Base-by-base conservation (phyloP, 1,284 basidiomycete species). In the Cryptococcus sp. region DNA sequence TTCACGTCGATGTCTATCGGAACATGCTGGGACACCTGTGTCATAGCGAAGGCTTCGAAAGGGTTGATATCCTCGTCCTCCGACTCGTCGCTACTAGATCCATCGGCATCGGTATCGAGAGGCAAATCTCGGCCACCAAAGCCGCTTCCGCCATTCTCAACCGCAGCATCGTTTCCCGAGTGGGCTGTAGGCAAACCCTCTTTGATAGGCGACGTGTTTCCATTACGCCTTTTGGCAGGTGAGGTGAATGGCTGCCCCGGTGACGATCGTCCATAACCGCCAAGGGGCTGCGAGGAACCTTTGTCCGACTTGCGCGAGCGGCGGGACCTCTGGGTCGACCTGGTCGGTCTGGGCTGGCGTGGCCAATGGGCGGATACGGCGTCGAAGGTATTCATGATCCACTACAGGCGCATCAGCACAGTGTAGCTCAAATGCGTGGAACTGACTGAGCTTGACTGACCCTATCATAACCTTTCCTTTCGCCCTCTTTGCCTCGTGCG, bases 321-420 rank as follows among this genome's bases (percentile, higher is more conserved):
- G 40, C 58, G 58, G 2, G 68, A 64, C 30, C 54, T 60, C 39
- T 70, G 68, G 1, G 72, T 68, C 7, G 71, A 71, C 42, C 54
- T 61, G 5, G 67, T 60, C 3, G 55, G 52, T 35, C 61, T 64
- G 20, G 58, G 47, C 5, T 52, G 55, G 49, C 65, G 67, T 3
- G 77, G 77, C 79, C 79, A 78, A 60, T 75, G 73, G 0, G 74
- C 73, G 0, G 73, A 70, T 7, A 91, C 82, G 53, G 91, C 93
- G 72, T 93, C 88, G 67, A 94, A 95, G 0, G 89, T 86, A 1
- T 90, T 89, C 87, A 92, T 89, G 46, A 91, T 85, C 83, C 85
- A 89, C 77, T 78, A 48, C 1, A n/a, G 15, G 38, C 6, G 19
- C 20, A 49, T 68, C 42, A 68, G 63, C 20, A 15, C n/a, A 17